These are phyloP conservation scores for Colletotrichum chrysophilum DNA, from an alignment of 2,329 filamentous ascomycete genomes.

Conservation along the genomic window DNA sequence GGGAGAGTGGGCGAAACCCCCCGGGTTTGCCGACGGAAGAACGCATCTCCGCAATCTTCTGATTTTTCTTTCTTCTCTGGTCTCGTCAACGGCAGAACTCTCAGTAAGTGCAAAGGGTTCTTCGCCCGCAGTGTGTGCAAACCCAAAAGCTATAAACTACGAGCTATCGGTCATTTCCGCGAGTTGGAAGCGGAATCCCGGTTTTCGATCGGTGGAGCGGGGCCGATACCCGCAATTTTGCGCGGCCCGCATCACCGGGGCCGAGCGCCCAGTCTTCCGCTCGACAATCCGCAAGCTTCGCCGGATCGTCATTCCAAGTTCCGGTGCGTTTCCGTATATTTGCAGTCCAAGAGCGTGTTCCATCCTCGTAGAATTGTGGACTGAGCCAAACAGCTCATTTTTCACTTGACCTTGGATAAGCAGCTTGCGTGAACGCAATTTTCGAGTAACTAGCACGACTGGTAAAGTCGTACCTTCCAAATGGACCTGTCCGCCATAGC, in stretches of 20 bases:
- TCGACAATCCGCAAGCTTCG: not conserved
- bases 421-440: too few species aligned
- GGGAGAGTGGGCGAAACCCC: not conserved
- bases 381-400: not conserved
- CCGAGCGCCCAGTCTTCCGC: not conserved
- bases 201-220: not conserved
- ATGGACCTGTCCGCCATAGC: too few species aligned
- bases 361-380: not conserved
- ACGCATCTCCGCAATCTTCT: not conserved
- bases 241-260: not conserved
- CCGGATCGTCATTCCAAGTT: rapidly evolving
- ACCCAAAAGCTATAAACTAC: not conserved
- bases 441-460: too few species aligned
- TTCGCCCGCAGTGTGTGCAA: not conserved
- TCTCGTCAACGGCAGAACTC: not conserved
- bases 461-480: too few species aligned
- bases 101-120: rapidly evolving
- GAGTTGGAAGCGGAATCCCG: not conserved
- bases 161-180: not conserved
- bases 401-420: not conserved
- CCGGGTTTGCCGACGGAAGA: not conserved
- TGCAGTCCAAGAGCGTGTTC: rapidly evolving
- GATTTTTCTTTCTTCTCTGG: not conserved
- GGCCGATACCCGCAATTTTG: not conserved
- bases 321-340: not conserved